Conservation (phyloP, 2,329 filamentous ascomycete genomes). For the Hypoxylon sp. region DNA sequence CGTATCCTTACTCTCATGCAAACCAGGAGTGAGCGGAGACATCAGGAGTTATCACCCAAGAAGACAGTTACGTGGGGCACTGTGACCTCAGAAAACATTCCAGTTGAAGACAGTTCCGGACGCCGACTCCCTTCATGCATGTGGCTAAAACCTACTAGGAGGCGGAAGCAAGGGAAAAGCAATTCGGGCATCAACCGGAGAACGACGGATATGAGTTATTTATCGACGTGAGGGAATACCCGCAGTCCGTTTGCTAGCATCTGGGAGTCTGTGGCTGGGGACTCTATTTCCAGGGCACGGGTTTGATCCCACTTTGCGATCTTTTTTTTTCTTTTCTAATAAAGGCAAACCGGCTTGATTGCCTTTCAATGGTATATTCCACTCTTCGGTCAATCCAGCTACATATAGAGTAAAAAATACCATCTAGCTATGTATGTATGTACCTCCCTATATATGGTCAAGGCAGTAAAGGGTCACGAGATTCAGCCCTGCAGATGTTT, state of each 20-base stretch:
- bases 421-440: background rate
- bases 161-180: slow-evolving; percentile 3
- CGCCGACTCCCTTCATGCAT: slow-evolving; percentile 1
- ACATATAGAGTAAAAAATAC: background rate
- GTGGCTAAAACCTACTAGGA: slow-evolving; percentile 1
- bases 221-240: slow-evolving; percentile 8
- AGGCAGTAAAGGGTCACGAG: background rate
- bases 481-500: background rate
- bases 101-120: background rate
- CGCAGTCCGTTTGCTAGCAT: background rate
- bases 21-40: slow-evolving; percentile 4
- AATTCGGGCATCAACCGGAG: slow-evolving; percentile 10
- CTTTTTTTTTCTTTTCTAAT: background rate
- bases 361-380: slow-evolving; percentile 15
- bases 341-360: slow-evolving; percentile 32
- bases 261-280: background rate
- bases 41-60: background rate
- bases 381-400: background rate
- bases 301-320: background rate
- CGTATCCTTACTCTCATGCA: slow-evolving; percentile 14
- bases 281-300: background rate
- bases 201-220: slow-evolving; percentile 15
- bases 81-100: background rate
- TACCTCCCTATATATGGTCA: background rate
- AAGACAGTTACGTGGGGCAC: slow-evolving; percentile 14